Base-by-base conservation (phyloP, 257 asterid genomes). In the Dorcoceras hygrometricum region DNA sequence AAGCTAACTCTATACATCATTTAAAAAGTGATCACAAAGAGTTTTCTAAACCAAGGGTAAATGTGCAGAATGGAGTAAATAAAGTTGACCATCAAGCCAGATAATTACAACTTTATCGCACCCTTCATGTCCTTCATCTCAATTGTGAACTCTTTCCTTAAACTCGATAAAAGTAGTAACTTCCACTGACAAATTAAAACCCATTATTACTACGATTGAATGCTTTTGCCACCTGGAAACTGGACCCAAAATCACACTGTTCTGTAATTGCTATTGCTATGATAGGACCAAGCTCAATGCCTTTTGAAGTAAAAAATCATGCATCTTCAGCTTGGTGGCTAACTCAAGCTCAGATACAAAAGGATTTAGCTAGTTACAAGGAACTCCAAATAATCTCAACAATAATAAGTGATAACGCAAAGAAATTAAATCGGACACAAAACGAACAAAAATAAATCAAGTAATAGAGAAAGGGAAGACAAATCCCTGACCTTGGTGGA, bases 401-500 rank as follows among this genome's bases (percentile, higher is more conserved):
- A n/a, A 22, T 12, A 39, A 1, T 6, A 23, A n/a, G 25, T 58
- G 27, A 25, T 59, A 23, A 16, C 7, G 14, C 24, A 20, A 59
- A 31, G n/a, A 54, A 60, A 59, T 10, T 12, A 29, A 16, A 10
- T 29, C 7, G 26, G 56, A 5, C 66, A 39, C 6, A 70, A n/a
- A 34, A 22, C 3, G 32, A 18, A 25, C 22, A 10, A 43, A 3
- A 39, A 55, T 14, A 48, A 50, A 20, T 6, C 54, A 27, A 61
- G 34, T 9, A 46, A 68, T 10, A 62, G 39, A 50, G 8, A 12
- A 48, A 12, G 69, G 12, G 39, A 22, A 8, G n/a, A 29, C 6
- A 55, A 36, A 73, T 46, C 34, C 73, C 74, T 54, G 69, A 91
- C 98, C 96, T 91, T 89, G 62, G 85, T 62, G 75, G 96, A 85